Evolutionary conservation across 768 basidiomycete genomes (phyloP).

Genomic region (Suillus luteus): DNA sequence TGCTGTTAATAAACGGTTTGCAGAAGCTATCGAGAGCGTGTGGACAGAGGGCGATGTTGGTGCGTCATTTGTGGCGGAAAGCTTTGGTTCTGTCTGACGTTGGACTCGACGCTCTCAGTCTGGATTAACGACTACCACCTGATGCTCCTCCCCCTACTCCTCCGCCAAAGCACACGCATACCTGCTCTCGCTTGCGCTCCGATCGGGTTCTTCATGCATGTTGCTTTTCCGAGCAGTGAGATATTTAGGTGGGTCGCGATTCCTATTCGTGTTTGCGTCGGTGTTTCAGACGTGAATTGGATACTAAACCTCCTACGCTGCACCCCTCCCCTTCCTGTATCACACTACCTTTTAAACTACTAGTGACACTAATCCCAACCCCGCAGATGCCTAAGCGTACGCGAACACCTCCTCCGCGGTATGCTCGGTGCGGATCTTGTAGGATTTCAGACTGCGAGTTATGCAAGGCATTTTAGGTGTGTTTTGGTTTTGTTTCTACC

Average conservation of each 20-base stretch:
- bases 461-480: slow-evolving; percentile 69
- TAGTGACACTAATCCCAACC: background rate
- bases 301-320: background rate
- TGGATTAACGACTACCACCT: slow-evolving; percentile 98
- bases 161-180: slow-evolving; percentile 52
- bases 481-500: background rate
- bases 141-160: slow-evolving; percentile 85
- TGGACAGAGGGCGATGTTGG: slow-evolving; percentile 90
- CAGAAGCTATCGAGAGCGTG: slow-evolving; percentile 74
- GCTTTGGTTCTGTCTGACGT: slow-evolving; percentile 11
- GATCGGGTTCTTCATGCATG: slow-evolving; percentile 92
- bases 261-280: background rate
- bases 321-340: background rate
- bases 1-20: slow-evolving; percentile 89
- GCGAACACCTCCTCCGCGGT: slow-evolving; percentile 77
- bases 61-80: slow-evolving; percentile 22
- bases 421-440: slow-evolving; percentile 93
- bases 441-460: slow-evolving; percentile 88
- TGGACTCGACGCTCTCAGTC: slow-evolving; percentile 31
- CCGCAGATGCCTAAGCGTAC: slow-evolving; percentile 73
- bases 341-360: background rate
- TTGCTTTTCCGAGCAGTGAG: slow-evolving; percentile 93
- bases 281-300: background rate
- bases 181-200: slow-evolving; percentile 45
- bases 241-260: slow-evolving; percentile 56